Conservation (phyloP, 768 basidiomycete species). For the Termitomyces sp. region DNA sequence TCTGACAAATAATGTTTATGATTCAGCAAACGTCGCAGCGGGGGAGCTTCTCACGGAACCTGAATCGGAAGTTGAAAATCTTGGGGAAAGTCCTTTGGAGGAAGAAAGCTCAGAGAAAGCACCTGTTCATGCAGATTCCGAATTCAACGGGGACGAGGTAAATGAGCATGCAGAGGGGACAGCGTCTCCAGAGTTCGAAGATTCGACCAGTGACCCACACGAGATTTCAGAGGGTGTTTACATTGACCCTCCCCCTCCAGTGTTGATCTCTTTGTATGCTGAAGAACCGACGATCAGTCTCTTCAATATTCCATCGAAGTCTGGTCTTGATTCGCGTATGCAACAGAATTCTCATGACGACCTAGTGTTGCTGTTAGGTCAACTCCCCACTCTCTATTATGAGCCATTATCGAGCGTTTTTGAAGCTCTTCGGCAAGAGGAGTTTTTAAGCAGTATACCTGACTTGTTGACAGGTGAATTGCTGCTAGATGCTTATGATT, state of each 20-base stretch:
- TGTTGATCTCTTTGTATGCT: slow-evolving; percentile 43
- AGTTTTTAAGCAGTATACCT: slow-evolving; percentile 38
- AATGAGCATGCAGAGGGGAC: background rate
- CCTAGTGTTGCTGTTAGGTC: slow-evolving; percentile 48
- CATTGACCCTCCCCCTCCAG: slow-evolving; percentile 71
- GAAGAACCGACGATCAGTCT: slow-evolving; percentile 38
- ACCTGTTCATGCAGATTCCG: background rate
- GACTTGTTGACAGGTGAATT: slow-evolving; percentile 57
- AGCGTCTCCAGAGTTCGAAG: background rate
- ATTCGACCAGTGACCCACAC: slow-evolving; percentile 40
- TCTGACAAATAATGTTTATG: background rate
- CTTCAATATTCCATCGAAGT: slow-evolving; percentile 47
- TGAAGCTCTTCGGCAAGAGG: slow-evolving; percentile 65
- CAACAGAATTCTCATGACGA: slow-evolving; percentile 14
- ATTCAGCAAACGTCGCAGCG: background rate
- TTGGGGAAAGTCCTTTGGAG: background rate
- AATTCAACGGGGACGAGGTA: background rate
- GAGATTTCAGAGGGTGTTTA: slow-evolving; percentile 64
- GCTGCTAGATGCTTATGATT: slow-evolving; percentile 63
- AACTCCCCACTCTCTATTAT: slow-evolving; percentile 69
- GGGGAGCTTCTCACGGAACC: background rate
- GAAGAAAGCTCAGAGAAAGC: background rate
- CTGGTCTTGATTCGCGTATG: slow-evolving; percentile 20
- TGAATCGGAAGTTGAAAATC: background rate
- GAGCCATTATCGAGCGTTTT: slow-evolving; percentile 69